These are phyloP conservation scores for Trametopsis cervina DNA, from an alignment of 768 basidiomycete genomes.

Conservation along the genomic window DNA sequence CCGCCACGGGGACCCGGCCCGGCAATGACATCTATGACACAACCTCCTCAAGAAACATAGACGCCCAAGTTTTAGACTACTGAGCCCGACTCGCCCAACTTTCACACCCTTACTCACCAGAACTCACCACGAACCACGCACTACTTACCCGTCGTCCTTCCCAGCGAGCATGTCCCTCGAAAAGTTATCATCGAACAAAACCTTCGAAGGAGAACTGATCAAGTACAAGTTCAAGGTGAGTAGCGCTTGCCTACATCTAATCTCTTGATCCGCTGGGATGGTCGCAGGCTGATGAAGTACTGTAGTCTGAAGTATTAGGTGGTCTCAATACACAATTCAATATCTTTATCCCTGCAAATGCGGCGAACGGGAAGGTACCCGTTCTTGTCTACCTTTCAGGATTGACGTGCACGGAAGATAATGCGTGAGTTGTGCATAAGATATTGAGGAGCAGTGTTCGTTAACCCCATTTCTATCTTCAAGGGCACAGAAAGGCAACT, in stretches of 20 bases:
- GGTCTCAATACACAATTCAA: constrained; percentile 76
- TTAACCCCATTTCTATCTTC: background rate
- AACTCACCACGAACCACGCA: too few relatives aligned
- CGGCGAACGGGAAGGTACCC: constrained; percentile 43
- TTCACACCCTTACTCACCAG: too few relatives aligned
- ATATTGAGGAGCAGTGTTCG: background rate
- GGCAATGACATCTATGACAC: too few relatives aligned
- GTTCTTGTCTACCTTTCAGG: constrained; percentile 87
- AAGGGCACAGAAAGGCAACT: constrained; percentile 91
- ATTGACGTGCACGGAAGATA: constrained; percentile 88
- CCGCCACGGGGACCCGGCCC: too few relatives aligned
- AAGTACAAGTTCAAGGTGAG: constrained; percentile 84
- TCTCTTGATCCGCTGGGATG: too few relatives aligned
- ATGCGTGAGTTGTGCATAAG: constrained; percentile 48
- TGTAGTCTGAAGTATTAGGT: constrained; percentile 66
- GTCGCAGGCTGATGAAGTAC: too few relatives aligned
- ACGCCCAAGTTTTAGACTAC: too few relatives aligned
- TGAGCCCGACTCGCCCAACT: too few relatives aligned
- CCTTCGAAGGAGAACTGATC: constrained; percentile 70
- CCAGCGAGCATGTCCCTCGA: constrained; percentile 38
- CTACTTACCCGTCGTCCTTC: background rate
- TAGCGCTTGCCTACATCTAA: background rate
- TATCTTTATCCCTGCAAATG: constrained; percentile 72
- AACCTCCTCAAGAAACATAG: too few relatives aligned
- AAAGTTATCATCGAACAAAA: constrained; percentile 68